Evolutionary conservation across 108 stramenopile species (phyloP).

Genomic region (Poteriospumella lacustris): DNA sequence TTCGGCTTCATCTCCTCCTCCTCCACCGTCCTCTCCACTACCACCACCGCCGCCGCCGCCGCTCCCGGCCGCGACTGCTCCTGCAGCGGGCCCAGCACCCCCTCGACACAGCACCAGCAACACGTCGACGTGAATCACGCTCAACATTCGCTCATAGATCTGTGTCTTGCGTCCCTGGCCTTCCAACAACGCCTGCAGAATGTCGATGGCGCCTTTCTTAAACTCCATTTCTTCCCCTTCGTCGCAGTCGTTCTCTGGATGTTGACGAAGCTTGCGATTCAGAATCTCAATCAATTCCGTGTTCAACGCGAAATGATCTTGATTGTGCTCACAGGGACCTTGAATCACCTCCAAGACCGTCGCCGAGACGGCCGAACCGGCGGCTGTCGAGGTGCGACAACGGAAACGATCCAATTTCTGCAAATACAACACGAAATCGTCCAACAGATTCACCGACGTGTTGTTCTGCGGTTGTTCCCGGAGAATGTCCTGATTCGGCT

Average conservation of each 20-base stretch:
- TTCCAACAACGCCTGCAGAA: conserved; percentile 39
- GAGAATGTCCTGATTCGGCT: conserved; percentile 40
- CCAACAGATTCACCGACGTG: conserved; percentile 34
- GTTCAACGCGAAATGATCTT: conserved; percentile 38
- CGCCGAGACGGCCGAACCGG: conserved; percentile 20
- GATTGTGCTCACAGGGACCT: conserved; percentile 45
- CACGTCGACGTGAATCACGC: conserved; percentile 41
- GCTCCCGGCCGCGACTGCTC: not conserved
- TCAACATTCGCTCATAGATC: conserved; percentile 35
- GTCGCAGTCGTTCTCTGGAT: conserved; percentile 30
- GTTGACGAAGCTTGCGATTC: conserved; percentile 34
- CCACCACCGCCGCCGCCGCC: too few relatives aligned
- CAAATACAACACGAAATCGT: conserved; percentile 37
- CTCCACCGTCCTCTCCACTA: not conserved
- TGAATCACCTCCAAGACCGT: conserved; percentile 48
- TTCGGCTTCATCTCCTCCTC: conserved; percentile 2
- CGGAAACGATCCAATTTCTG: conserved; percentile 3
- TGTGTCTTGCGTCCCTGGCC: conserved; percentile 28
- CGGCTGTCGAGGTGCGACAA: conserved; percentile 32
- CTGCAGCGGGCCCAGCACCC: not conserved
- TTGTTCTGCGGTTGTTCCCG: conserved; percentile 39
- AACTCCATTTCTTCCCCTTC: conserved; percentile 33
- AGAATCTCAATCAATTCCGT: conserved; percentile 45
- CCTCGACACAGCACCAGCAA: conserved; percentile 15
- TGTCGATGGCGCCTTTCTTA: conserved; percentile 38